Percentiles rank a stretch among this genome's conserved stretches.
Conservation (phyloP, 2,329 filamentous ascomycete genomes). For the Pyrenophora teres region DNA sequence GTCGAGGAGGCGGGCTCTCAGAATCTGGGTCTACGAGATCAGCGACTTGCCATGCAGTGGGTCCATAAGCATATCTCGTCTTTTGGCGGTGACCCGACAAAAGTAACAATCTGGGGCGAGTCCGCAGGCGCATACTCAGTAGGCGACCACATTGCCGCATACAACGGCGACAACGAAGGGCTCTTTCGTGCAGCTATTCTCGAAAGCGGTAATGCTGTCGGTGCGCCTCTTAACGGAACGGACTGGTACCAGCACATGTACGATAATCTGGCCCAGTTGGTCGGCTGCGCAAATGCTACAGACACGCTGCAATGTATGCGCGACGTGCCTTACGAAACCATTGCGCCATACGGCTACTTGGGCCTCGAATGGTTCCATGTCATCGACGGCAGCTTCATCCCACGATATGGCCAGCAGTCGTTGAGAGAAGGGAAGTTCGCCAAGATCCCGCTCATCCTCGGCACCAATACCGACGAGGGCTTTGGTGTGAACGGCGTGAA, state of each 20-base stretch:
- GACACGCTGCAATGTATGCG: constrained; percentile 37
- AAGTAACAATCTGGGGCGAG: constrained; percentile 64
- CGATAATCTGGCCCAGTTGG: constrained; percentile 31
- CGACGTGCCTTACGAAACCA: constrained; percentile 31
- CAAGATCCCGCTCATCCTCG: constrained; percentile 65
- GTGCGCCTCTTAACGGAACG: constrained; percentile 35
- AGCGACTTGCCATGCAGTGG: constrained; percentile 65
- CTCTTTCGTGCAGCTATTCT: constrained; percentile 52
- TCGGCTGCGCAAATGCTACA: constrained; percentile 28
- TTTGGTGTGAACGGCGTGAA: constrained; percentile 58
- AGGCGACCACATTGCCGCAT: constrained; percentile 44
- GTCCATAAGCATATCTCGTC: constrained; percentile 61
- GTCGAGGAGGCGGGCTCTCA: constrained; percentile 43
- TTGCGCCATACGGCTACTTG: constrained; percentile 33
- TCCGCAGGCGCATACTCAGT: constrained; percentile 66
- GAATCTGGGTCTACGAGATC: constrained; percentile 65
- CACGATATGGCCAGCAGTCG: constrained; percentile 41
- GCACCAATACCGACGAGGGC: constrained; percentile 69
- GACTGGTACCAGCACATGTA: constrained; percentile 43
- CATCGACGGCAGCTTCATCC: constrained; percentile 35
- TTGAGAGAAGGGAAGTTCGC: constrained; percentile 59
- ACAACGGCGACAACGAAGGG: constrained; percentile 44
- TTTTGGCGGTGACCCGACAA: constrained; percentile 59
- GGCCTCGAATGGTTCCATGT: constrained; percentile 40
- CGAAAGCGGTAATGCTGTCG: constrained; percentile 44